Base-by-base conservation (phyloP, 2,329 filamentous ascomycete genomes). In the Claviceps monticola region DNA sequence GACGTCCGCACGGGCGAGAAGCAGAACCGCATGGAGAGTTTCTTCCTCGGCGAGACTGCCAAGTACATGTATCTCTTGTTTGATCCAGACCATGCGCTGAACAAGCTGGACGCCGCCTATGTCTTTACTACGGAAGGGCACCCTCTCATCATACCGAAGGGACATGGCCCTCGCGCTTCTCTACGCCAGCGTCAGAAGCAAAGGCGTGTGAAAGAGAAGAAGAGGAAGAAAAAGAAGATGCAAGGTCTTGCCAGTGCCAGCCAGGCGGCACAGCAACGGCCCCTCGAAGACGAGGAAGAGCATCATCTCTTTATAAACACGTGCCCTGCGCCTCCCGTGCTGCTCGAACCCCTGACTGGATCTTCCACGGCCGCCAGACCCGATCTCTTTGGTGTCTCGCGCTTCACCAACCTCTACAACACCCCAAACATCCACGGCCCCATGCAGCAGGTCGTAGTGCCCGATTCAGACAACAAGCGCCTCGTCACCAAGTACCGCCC, bases 91-190 rank as follows among this genome's bases (percentile, higher is more conserved):
- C 93, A 97, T 67, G 88, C 90, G 0, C 71, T 98, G 43, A 97
- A 97, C 66, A 83, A 80, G 19, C 71, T 94, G 41, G 93, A 97
- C 66, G 82, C 83, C 0, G 82, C 90, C 0, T 94, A 85, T 65
- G 91, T 98, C 14, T 97, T 98, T 65, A 93, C 87, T 0, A 98
- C 93, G 0, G 93, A 98, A 68, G 93, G 91, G 0, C 93, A 98
- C 66, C 93, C 93, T 3, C 73, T 98, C 45, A 76, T 97, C 43
- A 84, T 98, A 50, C 90, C 90, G 46, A 34, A 34, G 29, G 29
- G 29, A 4, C 9, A 11, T 4, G 29, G 29, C 29, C 9, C 29
- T 11, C 29, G 29, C 29, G 29, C 9, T 34, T 34, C 29, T 34
- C 29, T 34, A 34, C 29, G 29, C 29, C 29, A 34, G 29, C 29